phyloP scores from a whole-genome alignment of 2,329 filamentous ascomycete species.

The Purpureocillium lavendulum region DNA sequence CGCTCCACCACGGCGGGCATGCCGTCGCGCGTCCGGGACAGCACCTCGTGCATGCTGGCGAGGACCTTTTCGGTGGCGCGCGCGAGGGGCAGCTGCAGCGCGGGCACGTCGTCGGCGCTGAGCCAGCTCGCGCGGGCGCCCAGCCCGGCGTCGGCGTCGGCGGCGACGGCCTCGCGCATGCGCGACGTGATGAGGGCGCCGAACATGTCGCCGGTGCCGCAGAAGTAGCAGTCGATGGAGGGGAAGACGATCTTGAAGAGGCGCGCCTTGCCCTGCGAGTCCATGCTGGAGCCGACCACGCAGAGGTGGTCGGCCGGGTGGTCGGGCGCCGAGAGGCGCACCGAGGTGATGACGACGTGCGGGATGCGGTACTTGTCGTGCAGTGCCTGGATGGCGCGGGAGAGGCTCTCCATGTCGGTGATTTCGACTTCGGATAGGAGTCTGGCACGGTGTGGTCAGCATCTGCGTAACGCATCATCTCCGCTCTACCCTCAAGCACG shows the following conservation, averaged over 20 bases:
- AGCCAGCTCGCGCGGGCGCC: constrained; percentile 59
- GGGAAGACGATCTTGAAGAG: constrained; percentile 85
- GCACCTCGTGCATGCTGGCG: constrained; percentile 83
- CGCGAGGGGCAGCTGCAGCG: constrained; percentile 71
- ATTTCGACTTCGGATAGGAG: constrained; percentile 81
- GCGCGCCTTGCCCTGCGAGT: constrained; percentile 56
- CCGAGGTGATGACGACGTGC: constrained; percentile 88
- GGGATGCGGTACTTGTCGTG: constrained; percentile 71
- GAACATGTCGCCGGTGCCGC: constrained; percentile 97
- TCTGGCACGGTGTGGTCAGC: constrained; percentile 33
- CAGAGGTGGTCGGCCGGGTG: constrained; percentile 47
- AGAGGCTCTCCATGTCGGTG: constrained; percentile 62
- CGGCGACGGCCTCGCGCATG: constrained; percentile 70
- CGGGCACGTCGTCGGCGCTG: constrained; percentile 60
- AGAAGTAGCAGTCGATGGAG: constrained; percentile 86
- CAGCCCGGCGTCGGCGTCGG: constrained; percentile 28
- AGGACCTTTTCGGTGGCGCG: constrained; percentile 78
- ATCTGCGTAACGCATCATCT: background rate
- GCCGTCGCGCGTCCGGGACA: constrained; percentile 59
- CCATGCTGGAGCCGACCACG: constrained; percentile 70
- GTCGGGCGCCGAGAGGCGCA: constrained; percentile 55
- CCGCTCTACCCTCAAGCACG: too few relatives aligned
- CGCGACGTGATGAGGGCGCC: constrained; percentile 82
- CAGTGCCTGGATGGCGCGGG: constrained; percentile 64
- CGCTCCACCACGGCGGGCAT: constrained; percentile 44